Percentiles rank a stretch among this genome's conserved stretches.
These are phyloP conservation scores for Clavariopsis aquatica DNA, from an alignment of 495 filamentous ascomycete genomes.

Conservation along the genomic window DNA sequence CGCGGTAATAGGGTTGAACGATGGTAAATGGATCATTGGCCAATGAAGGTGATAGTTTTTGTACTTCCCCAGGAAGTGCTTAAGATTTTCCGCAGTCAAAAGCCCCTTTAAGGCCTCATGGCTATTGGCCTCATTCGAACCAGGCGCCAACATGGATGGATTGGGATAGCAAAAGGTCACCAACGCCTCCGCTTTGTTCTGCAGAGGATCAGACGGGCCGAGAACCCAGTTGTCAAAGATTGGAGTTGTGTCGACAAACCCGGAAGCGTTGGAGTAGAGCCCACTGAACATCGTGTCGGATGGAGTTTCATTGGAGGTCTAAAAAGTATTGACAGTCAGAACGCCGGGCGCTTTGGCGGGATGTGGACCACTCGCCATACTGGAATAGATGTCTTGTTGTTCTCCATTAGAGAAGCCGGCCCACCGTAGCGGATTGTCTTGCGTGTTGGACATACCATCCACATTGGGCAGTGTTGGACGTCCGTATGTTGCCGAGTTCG, in stretches of 20 bases:
- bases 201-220: slow-evolving; percentile 41
- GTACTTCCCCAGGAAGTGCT: slow-evolving; percentile 62
- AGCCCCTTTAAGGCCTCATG: slow-evolving; percentile 49
- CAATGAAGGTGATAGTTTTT: slow-evolving; percentile 67
- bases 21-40: slow-evolving; percentile 68
- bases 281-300: slow-evolving; percentile 45
- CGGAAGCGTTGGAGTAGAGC: slow-evolving; percentile 40
- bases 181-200: slow-evolving; percentile 42
- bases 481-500: slow-evolving; percentile 20
- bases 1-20: slow-evolving; percentile 61
- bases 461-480: slow-evolving; percentile 34
- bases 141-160: slow-evolving; percentile 26
- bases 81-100: slow-evolving; percentile 61
- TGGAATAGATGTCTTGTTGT: slow-evolving; percentile 31
- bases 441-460: slow-evolving; percentile 25
- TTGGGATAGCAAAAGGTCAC: slow-evolving; percentile 57
- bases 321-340: slow-evolving; percentile 35
- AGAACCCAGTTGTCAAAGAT: slow-evolving; percentile 42
- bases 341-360: slow-evolving; percentile 25
- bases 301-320: slow-evolving; percentile 31
- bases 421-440: slow-evolving; percentile 29
- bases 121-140: slow-evolving; percentile 16
- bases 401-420: slow-evolving; percentile 19
- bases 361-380: slow-evolving; percentile 38
- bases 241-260: slow-evolving; percentile 30